These are phyloP conservation scores for Xylariomycetidae sp. DNA, from an alignment of 2,329 filamentous ascomycete species.

Conservation along the genomic window DNA sequence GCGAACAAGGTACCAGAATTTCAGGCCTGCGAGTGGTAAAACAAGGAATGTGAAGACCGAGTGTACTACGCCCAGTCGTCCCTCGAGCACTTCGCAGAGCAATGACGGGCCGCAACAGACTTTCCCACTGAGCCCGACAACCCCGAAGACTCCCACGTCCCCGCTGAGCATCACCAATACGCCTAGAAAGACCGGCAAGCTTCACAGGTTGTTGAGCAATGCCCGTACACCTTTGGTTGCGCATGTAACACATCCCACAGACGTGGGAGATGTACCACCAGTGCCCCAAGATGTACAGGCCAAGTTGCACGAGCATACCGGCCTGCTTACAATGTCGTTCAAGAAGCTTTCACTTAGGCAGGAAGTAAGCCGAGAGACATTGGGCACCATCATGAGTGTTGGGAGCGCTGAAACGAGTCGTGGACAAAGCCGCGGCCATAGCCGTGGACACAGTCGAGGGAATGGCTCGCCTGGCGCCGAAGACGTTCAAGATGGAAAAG, in stretches of 20 bases:
- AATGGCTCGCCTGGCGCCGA: no score
- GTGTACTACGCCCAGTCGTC: no score
- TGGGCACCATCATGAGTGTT: slow-evolving; percentile 46
- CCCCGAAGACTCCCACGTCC: slow-evolving; percentile 25
- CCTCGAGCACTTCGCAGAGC: no score
- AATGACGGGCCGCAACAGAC: no score
- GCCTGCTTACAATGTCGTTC: slow-evolving; percentile 27
- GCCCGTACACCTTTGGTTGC: slow-evolving; percentile 25
- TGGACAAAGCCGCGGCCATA: no score
- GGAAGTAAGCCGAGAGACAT: slow-evolving; percentile 39
- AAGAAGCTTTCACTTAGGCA: slow-evolving; percentile 32
- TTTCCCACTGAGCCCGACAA: slow-evolving; percentile 23
- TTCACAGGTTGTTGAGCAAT: slow-evolving; percentile 35
- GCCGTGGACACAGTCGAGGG: no score
- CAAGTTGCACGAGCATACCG: slow-evolving; percentile 30
- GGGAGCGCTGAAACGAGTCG: slow-evolving; percentile 41
- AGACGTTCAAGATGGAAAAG: no score
- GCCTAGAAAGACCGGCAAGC: slow-evolving; percentile 30
- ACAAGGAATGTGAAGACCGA: no score
- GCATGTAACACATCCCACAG: slow-evolving; percentile 27
- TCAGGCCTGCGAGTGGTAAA: no score
- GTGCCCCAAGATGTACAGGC: slow-evolving; percentile 30
- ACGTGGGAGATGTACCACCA: slow-evolving; percentile 27
- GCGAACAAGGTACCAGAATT: no score
- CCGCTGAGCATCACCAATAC: slow-evolving; percentile 29